A percentile compares a stretch with the other conserved stretches of the same genome.
Evolutionary conservation across 306 rosid species (phyloP).

Genomic region (Albizia julibrissin): DNA sequence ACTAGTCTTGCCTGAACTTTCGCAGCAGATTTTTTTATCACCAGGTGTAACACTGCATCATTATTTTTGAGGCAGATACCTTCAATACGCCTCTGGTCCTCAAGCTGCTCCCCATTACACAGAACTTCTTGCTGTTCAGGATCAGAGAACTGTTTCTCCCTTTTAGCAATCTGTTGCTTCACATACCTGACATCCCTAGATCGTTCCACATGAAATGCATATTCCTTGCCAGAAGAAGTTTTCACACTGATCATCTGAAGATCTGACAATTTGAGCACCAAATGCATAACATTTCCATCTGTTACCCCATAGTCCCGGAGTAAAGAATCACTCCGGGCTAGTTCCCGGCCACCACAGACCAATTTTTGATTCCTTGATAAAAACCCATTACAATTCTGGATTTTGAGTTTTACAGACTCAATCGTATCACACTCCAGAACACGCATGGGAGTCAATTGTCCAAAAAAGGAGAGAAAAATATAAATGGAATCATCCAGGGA

Average conservation of each 20-base stretch:
- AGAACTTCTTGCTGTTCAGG: constrained; percentile 79
- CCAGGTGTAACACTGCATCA: constrained; percentile 76
- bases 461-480: constrained; percentile 60
- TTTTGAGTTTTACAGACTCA: constrained; percentile 79
- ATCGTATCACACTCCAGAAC: constrained; percentile 79
- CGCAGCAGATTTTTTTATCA: constrained; percentile 75
- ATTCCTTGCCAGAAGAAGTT: constrained; percentile 70
- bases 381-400: constrained; percentile 70
- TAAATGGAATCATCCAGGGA: constrained; percentile 56
- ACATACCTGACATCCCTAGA: constrained; percentile 80
- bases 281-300: constrained; percentile 83
- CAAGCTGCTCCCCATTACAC: constrained; percentile 71
- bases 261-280: constrained; percentile 80
- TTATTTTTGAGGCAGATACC: constrained; percentile 62
- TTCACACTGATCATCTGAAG: constrained; percentile 75
- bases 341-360: constrained; percentile 90
- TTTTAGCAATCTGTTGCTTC: constrained; percentile 71
- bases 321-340: constrained; percentile 72
- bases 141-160: constrained; percentile 67
- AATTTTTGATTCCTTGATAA: constrained; percentile 79
- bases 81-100: constrained; percentile 80
- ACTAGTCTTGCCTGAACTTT: constrained; percentile 62
- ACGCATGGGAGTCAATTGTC: constrained; percentile 65
- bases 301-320: constrained; percentile 82
- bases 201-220: constrained; percentile 70